phyloP scores from a whole-genome alignment of 495 filamentous ascomycete species.

The Thozetella sp. region DNA sequence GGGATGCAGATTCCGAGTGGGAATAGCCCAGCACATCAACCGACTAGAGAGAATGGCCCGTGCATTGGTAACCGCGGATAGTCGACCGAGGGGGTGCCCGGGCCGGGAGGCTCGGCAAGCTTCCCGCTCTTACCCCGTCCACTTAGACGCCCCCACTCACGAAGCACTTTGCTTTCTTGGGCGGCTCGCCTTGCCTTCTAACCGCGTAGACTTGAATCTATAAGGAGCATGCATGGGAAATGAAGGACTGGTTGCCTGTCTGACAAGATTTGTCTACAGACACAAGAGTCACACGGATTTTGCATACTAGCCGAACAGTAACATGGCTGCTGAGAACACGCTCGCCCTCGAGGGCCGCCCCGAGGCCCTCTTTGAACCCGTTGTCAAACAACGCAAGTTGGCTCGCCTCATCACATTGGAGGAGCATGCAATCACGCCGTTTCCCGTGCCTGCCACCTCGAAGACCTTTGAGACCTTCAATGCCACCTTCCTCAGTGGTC shows the following conservation, averaged over 20 bases:
- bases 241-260: neutral
- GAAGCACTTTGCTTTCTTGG: neutral
- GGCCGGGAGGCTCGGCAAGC: neutral
- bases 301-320: neutral
- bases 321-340: neutral
- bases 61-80: neutral
- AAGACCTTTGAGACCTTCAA: neutral
- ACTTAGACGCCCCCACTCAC: neutral
- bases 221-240: neutral
- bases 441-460: neutral
- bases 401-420: neutral
- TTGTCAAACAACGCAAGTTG: neutral
- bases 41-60: neutral
- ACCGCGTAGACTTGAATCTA: neutral
- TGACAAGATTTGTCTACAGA: neutral
- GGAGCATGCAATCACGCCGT: neutral
- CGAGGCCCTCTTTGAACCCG: neutral
- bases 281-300: neutral
- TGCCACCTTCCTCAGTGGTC: neutral
- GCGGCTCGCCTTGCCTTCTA: neutral
- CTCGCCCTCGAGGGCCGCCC: neutral
- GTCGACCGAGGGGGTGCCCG: neutral
- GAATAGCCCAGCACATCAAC: neutral
- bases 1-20: neutral
- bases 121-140: neutral